Evolutionary conservation across 176 grass and related monocot species (phyloP).

Genomic region (Juncus inflexus): DNA sequence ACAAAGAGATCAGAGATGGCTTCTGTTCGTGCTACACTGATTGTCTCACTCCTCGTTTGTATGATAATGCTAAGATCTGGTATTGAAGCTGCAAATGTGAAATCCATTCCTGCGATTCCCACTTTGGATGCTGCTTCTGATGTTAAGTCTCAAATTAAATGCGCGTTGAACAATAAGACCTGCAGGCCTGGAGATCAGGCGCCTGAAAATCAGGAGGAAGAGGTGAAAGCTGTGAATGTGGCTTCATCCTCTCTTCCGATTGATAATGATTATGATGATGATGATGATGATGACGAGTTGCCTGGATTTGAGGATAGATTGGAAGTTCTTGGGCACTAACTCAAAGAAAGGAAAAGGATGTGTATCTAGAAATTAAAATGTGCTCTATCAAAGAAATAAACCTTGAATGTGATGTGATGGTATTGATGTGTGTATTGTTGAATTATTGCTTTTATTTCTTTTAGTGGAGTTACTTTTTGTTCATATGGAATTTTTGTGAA

Average conservation of each 20-base stretch:
- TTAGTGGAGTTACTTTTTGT: too few species aligned
- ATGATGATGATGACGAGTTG: conserved; percentile 43
- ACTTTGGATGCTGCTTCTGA: not conserved
- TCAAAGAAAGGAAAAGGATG: too few species aligned
- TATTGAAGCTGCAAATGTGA: not conserved
- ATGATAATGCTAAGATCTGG: conserved; percentile 27
- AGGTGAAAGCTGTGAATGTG: conserved; percentile 12
- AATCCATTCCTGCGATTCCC: not conserved
- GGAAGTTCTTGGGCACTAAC: conserved; percentile 58
- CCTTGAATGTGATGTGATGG: too few species aligned
- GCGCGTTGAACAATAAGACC: conserved; percentile 27
- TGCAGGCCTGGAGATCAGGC: conserved; percentile 52
- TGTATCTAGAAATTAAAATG: too few species aligned
- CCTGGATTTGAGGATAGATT: conserved; percentile 30
- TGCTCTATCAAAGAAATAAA: too few species aligned
- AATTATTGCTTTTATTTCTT: too few species aligned
- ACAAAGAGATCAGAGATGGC: conserved; percentile 14
- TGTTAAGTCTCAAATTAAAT: conserved; percentile 19
- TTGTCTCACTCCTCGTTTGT: conserved; percentile 34
- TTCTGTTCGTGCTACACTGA: conserved; percentile 30
- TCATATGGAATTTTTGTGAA: too few species aligned
- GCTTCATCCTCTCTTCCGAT: conserved; percentile 20
- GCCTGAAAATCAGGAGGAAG: conserved; percentile 72
- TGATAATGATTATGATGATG: conserved; percentile 19
- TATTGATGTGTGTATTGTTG: too few species aligned